A percentile compares a stretch with the other conserved stretches of the same genome.
Evolutionary conservation across 345 rosid species (phyloP).

Genomic region (Eucalyptus decipiens): DNA sequence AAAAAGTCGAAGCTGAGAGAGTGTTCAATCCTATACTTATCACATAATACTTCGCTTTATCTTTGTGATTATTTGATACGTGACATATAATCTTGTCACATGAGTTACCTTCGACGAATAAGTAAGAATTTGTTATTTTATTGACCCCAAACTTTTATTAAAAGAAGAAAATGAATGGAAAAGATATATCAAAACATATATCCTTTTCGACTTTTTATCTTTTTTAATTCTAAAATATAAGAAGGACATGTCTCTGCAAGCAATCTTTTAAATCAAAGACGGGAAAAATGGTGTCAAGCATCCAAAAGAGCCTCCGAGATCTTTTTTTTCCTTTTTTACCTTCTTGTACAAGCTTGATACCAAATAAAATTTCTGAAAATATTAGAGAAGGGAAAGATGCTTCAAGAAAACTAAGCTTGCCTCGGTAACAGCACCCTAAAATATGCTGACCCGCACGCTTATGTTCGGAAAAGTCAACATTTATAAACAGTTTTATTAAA

Average conservation of each 20-base stretch:
- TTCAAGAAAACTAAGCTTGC: neutral
- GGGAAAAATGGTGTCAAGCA: neutral
- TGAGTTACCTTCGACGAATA: accelerated
- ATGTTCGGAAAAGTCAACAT: neutral
- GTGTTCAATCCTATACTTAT: neutral
- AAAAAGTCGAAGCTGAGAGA: neutral
- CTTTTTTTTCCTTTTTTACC: neutral
- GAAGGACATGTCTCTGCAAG: neutral
- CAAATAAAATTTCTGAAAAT: neutral
- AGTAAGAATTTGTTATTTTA: neutral
- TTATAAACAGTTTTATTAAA: neutral
- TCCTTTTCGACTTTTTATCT: too few species aligned
- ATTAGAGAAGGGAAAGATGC: neutral
- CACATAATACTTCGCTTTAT: neutral
- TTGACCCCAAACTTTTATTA: neutral
- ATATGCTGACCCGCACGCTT: neutral
- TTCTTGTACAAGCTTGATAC: neutral
- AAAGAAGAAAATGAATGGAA: neutral
- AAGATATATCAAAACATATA: neutral
- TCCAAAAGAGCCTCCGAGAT: neutral
- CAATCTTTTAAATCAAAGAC: neutral
- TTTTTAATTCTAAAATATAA: too few species aligned
- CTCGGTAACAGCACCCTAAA: neutral
- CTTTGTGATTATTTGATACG: neutral
- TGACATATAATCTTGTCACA: neutral